phyloP scores from a whole-genome alignment of 345 rosid species.

The Gossypium stocksii region DNA sequence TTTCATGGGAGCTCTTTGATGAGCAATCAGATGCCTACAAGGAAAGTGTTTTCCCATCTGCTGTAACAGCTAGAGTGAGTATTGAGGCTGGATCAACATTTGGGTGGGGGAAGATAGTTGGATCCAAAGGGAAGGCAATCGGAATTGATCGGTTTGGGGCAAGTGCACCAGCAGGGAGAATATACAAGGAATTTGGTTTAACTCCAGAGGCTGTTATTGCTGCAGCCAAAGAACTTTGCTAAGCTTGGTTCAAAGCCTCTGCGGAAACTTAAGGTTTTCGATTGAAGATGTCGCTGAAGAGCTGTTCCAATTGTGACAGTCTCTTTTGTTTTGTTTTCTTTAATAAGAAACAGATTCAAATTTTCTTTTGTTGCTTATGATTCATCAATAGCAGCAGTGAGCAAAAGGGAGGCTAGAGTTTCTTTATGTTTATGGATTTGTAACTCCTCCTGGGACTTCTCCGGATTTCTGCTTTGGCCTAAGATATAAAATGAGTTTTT shows the following conservation, averaged over 20 bases:
- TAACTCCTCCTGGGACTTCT: neutral
- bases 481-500: neutral
- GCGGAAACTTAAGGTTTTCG: constrained; percentile 6
- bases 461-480: constrained; percentile 1
- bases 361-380: constrained; percentile 25
- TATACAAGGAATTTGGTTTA: constrained; percentile 79
- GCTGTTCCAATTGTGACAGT: constrained; percentile 13
- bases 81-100: constrained; percentile 90
- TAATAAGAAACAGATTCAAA: constrained; percentile 28
- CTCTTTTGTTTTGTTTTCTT: constrained; percentile 22
- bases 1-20: constrained; percentile 86
- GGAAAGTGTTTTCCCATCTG: constrained; percentile 76
- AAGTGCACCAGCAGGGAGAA: constrained; percentile 84
- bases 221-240: constrained; percentile 59
- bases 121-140: constrained; percentile 72
- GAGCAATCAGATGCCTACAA: constrained; percentile 78
- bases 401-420: constrained; percentile 10
- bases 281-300: constrained; percentile 16
- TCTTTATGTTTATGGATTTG: neutral
- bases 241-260: constrained; percentile 12
- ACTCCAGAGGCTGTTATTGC: constrained; percentile 69
- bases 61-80: constrained; percentile 81
- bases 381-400: constrained; percentile 21
- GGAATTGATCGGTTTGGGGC: constrained; percentile 86
- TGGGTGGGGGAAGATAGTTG: constrained; percentile 80